Conservation (phyloP, 2,329 filamentous ascomycete genomes). For the Fusarium bulbicola region DNA sequence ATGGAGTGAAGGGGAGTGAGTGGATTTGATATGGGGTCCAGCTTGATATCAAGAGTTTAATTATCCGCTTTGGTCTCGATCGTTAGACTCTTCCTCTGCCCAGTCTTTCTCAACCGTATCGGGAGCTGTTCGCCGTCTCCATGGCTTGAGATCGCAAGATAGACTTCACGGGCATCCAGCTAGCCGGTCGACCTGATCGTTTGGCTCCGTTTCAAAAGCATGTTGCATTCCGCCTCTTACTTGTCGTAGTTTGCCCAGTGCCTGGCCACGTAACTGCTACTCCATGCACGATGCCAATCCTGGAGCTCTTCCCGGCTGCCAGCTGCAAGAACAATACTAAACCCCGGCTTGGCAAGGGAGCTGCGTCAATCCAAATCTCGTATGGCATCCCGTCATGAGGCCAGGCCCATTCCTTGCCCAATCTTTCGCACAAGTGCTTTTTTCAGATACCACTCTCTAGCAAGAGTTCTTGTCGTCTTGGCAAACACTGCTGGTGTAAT, state of each 20-base stretch:
- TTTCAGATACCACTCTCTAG: constrained; percentile 84
- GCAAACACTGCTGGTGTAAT: constrained; percentile 79
- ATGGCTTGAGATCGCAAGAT: constrained; percentile 10
- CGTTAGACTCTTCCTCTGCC: neutral
- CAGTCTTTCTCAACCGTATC: neutral
- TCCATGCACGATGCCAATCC: neutral
- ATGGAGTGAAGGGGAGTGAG: neutral
- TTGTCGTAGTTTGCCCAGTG: constrained; percentile 6
- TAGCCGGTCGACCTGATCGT: constrained; percentile 6
- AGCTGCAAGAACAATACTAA: constrained; percentile 31
- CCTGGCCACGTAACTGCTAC: neutral
- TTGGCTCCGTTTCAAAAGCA: constrained; percentile 12
- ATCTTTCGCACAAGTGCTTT: constrained; percentile 84
- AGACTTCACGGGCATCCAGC: constrained; percentile 12
- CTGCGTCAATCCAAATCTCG: neutral
- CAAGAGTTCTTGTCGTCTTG: constrained; percentile 77
- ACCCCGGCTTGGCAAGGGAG: constrained; percentile 7
- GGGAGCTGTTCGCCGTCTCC: neutral
- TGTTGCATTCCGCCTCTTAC: constrained; percentile 9
- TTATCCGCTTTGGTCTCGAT: constrained; percentile 17
- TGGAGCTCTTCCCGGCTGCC: constrained; percentile 10
- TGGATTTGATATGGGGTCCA: neutral
- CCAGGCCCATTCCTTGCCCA: constrained; percentile 76
- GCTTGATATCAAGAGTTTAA: neutral
- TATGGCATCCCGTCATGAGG: constrained; percentile 35